Conservation (phyloP, 1,284 basidiomycete genomes). For the Sporisorium reilianum region DNA sequence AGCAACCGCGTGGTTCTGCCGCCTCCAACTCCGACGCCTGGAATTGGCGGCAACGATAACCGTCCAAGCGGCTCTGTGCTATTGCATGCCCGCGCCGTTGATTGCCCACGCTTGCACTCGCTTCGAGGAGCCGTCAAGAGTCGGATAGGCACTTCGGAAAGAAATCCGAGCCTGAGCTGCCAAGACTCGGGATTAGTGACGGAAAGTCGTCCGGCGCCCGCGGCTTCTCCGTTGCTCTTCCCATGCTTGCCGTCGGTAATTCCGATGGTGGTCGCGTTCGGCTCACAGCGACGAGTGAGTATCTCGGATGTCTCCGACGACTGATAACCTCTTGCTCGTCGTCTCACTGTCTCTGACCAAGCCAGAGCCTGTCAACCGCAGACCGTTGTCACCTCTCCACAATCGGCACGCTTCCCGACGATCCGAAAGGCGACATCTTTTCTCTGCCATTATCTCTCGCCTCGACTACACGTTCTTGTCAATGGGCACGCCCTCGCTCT, state of each 20-base stretch:
- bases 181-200: too few relatives aligned
- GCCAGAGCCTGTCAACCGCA: too few relatives aligned
- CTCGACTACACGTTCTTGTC: conserved; percentile 25
- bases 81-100: background rate
- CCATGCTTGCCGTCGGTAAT: background rate
- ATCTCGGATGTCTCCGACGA: background rate
- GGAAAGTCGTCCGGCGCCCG: too few relatives aligned
- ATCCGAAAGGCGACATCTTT: too few relatives aligned
- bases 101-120: background rate
- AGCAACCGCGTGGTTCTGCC: background rate
- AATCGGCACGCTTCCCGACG: too few relatives aligned
- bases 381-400: too few relatives aligned
- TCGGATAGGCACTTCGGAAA: too few relatives aligned
- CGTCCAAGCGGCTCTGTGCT: too few relatives aligned
- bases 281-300: too few relatives aligned
- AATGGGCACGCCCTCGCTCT: conserved; percentile 45
- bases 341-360: background rate
- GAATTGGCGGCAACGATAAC: background rate
- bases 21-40: background rate
- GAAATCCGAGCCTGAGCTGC: too few relatives aligned
- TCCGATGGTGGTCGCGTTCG: too few relatives aligned
- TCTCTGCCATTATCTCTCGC: background rate
- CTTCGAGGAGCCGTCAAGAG: too few relatives aligned
- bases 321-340: background rate
- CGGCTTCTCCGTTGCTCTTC: background rate